Conservation (phyloP, 1,284 basidiomycete species). For the Cystobasidium pallidum region DNA sequence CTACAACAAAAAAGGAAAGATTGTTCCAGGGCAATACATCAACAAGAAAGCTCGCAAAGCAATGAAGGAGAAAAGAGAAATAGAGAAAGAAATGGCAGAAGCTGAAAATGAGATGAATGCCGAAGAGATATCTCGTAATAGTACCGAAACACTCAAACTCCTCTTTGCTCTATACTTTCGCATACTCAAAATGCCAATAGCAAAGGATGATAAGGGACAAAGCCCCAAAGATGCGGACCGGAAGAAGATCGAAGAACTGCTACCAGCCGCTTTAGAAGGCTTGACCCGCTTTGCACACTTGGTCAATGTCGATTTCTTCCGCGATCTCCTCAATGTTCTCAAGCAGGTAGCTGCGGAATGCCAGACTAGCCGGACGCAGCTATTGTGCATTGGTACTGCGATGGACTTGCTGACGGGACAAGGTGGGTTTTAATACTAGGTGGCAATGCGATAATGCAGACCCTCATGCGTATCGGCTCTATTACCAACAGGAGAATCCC, state of each 20-base stretch:
- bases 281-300: slow-evolving; percentile 92
- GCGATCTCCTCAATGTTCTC: slow-evolving; percentile 85
- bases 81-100: slow-evolving; percentile 85
- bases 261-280: slow-evolving; percentile 87
- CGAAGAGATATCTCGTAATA: slow-evolving; percentile 81
- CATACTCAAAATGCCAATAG: slow-evolving; percentile 78
- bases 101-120: slow-evolving; percentile 92
- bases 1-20: slow-evolving; percentile 63
- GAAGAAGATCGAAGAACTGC: slow-evolving; percentile 69
- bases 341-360: slow-evolving; percentile 57
- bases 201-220: slow-evolving; percentile 4
- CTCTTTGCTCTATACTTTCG: slow-evolving; percentile 97
- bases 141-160: slow-evolving; percentile 97
- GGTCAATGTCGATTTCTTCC: slow-evolving; percentile 99
- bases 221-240: slow-evolving; percentile 16
- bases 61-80: slow-evolving; percentile 79
- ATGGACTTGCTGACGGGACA: slow-evolving; percentile 96
- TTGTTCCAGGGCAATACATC: slow-evolving; percentile 64
- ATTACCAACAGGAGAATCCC: slow-evolving; percentile 75
- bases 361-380: slow-evolving; percentile 58
- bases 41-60: slow-evolving; percentile 53
- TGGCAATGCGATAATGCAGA: too few relatives aligned
- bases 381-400: slow-evolving; percentile 89
- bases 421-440: slow-evolving; percentile 67
- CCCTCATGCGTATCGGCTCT: too few relatives aligned